A percentile compares a stretch with the other conserved stretches of the same genome.
These are phyloP conservation scores for Camelina laxa DNA, from an alignment of 345 rosid genomes.

Conservation along the genomic window DNA sequence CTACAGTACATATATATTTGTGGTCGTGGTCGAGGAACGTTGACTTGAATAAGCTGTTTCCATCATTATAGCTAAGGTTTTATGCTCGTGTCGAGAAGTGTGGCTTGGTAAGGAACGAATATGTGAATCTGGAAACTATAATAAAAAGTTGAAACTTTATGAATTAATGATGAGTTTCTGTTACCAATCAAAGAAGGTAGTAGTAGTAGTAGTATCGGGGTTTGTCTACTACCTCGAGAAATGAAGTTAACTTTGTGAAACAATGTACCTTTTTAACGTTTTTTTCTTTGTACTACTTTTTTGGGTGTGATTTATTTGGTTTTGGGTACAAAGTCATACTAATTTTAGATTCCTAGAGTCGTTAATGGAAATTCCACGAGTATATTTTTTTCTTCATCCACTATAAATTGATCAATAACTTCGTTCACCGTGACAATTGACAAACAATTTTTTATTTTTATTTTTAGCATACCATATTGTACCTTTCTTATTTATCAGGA, in stretches of 20 bases:
- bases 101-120: slow-evolving; percentile 35
- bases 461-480: neutral
- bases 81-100: slow-evolving; percentile 16
- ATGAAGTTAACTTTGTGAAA: slow-evolving; percentile 36
- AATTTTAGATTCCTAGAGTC: slow-evolving; percentile 22
- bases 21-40: slow-evolving; percentile 28
- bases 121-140: slow-evolving; percentile 32
- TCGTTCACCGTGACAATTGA: slow-evolving; percentile 8
- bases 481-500: neutral
- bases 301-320: slow-evolving; percentile 31
- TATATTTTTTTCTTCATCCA: neutral
- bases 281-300: slow-evolving; percentile 39
- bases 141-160: slow-evolving; percentile 42
- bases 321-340: slow-evolving; percentile 23
- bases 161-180: slow-evolving; percentile 43
- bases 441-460: neutral
- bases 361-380: neutral
- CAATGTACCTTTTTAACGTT: slow-evolving; percentile 41
- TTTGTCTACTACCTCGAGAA: slow-evolving; percentile 38
- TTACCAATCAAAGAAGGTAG: slow-evolving; percentile 44
- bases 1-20: neutral
- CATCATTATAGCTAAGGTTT: slow-evolving; percentile 27
- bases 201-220: slow-evolving; percentile 23
- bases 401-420: neutral
- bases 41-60: slow-evolving; percentile 34